Base-by-base conservation (phyloP, 202 grass and related monocot genomes). In the Panicum virgatum region DNA sequence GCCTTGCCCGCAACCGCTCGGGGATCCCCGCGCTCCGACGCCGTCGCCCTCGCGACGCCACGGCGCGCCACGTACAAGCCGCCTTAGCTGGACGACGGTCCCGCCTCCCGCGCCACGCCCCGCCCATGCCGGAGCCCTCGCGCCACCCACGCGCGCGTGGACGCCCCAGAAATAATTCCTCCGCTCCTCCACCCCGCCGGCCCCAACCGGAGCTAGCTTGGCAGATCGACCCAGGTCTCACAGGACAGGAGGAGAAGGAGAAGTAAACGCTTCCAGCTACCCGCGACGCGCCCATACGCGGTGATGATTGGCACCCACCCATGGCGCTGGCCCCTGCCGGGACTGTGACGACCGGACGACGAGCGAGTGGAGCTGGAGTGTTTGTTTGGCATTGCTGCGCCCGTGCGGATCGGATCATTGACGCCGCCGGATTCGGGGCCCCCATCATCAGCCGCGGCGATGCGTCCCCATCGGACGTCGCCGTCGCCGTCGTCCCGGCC, bases 1-100 rank as follows among this genome's bases (percentile, higher is more conserved):
- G 22, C 14, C 7, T 38, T 36, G 59, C 52, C 80, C 43, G 54
- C 38, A 23, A 48, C 32, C 57, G 45, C 26, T 56, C 7, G 5
- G 59, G 59, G 76, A 69, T 80, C 81, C 60, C 19, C 86, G 51
- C 19, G 43, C 53, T 85, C 86, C 70, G 76, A 89, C 70, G 86
- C 76, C 15, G 69, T 52, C 69, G 69, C 62, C n/a, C 43, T 71
- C 76, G 69, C 62, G 26, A 43, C 44, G n/a, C 78, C 37, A 53
- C 2, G 16, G 77, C 44, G 32, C 14, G 73, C 22, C 73, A 83
- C 77, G 79, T 77, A 54, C 65, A 27, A 27, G 45, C 8, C 5
- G 19, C 65, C 79, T 47, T 57, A 78, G 87, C 82, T 85, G 82
- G 34, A 20, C 64, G 34, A 20, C 64, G 13, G n/a, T 36, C 69